Evolutionary conservation across 2,329 filamentous ascomycete genomes (phyloP), one percentile per base, ranked within the genome.

Genomic region (Fusarium torreyae): DNA sequence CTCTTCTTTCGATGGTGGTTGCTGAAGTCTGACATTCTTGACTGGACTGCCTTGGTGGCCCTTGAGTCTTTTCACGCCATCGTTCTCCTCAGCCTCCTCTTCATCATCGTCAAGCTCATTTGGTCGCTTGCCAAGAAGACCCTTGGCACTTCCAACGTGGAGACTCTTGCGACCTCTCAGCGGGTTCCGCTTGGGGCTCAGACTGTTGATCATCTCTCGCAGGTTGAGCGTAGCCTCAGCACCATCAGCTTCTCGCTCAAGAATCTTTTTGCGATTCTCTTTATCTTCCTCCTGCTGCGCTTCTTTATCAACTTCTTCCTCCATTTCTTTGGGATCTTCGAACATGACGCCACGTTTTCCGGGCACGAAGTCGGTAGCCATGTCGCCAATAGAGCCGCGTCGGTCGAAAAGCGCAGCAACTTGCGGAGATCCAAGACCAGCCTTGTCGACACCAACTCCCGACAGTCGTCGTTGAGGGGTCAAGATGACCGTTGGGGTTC

Each of bases 41-140:
- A 94, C 91, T 1, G 92, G 92, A 73, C 92, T 94, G 53, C 87
- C 86, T 77, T 92, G 88, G 62, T 88, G 89, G n/a, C 87, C 87
- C 76, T 89, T 93, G 48, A 94, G 84, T 69, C 91, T 85, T 79
- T 94, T 94, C 56, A 90, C 80, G 15, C 88, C 87, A 66, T 88
- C 87, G 31, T 82, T 81, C 40, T 89, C 87, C 52, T 88, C 85
- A 9, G 83, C 84, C 6, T 89, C 84, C 6, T 89, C 89, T 11
- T 89, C 87, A 14, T 70, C 68, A 1, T 87, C 83, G 65, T 94
- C 92, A 50, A 94, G 84, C 77, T 94, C 92, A 15, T 81, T 81
- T 1, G 92, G 92, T 48, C 92, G 85, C 78, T 94, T 94, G 8
- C 92, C 92, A 7, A 94, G 82, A 20, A 94, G 80, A 0, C 92